Percentiles rank a stretch among this genome's conserved stretches.
phyloP scores from a whole-genome alignment of 768 basidiomycete genomes.

The Pulveroboletus sp. region DNA sequence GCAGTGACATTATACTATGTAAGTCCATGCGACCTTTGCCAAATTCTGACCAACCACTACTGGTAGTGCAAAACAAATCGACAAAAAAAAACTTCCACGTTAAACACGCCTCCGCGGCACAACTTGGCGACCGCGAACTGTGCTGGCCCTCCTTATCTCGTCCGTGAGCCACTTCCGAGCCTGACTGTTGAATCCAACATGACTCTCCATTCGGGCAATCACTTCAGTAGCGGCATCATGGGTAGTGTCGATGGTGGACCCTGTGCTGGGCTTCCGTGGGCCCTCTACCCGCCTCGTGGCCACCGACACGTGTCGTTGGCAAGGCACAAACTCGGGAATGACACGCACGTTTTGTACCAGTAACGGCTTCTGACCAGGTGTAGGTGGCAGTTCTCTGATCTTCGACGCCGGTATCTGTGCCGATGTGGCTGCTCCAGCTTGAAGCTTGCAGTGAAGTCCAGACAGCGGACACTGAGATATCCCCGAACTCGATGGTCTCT shows the following conservation, averaged over 20 bases:
- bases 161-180: slow-evolving; percentile 3
- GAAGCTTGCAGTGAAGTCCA: slow-evolving; percentile 24
- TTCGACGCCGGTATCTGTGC: neutral
- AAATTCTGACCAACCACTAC: neutral
- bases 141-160: neutral
- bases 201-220: slow-evolving; percentile 25
- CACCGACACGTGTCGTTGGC: slow-evolving; percentile 8
- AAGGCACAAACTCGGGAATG: slow-evolving; percentile 28
- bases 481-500: slow-evolving; percentile 21
- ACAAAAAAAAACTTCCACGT: neutral
- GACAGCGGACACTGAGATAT: slow-evolving; percentile 23
- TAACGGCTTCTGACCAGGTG: slow-evolving; percentile 1
- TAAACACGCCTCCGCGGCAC: slow-evolving; percentile 7
- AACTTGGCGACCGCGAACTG: slow-evolving; percentile 2
- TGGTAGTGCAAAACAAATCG: slow-evolving; percentile 28
- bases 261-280: neutral
- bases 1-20: neutral
- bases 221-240: slow-evolving; percentile 17
- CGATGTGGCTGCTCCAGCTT: neutral
- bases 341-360: slow-evolving; percentile 10
- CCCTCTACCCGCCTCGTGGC: neutral
- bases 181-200: slow-evolving; percentile 8
- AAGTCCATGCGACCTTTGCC: neutral
- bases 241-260: neutral
- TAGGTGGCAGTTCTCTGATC: neutral